phyloP scores from a whole-genome alignment of 2,329 filamentous ascomycete genomes.

The Raffaelea arxii region DNA sequence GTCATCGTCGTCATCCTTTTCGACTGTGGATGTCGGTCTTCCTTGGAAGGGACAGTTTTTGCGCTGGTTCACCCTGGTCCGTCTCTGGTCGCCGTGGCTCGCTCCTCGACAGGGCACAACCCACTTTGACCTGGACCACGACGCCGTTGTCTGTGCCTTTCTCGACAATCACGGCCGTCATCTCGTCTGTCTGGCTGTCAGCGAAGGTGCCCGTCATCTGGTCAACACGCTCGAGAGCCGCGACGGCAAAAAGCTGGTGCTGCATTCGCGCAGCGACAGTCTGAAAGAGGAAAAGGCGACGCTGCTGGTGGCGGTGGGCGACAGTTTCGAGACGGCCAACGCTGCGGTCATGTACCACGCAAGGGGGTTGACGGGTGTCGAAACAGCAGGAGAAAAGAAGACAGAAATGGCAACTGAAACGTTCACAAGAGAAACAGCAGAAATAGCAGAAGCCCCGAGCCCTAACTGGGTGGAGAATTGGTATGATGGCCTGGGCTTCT shows the following conservation, averaged over 20 bases:
- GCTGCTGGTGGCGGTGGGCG: conserved; percentile 61
- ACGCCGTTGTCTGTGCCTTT: conserved; percentile 71
- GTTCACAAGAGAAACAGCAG: conserved; percentile 22
- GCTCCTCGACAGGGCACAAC: conserved; percentile 73
- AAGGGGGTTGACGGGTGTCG: conserved; percentile 45
- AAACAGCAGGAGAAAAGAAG: background rate
- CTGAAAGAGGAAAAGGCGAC: conserved; percentile 41
- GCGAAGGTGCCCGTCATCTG: conserved; percentile 62
- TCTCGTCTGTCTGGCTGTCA: conserved; percentile 69
- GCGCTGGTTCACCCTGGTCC: conserved; percentile 74
- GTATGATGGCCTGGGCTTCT: conserved; percentile 90
- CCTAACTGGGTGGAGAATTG: conserved; percentile 68
- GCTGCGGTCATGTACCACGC: conserved; percentile 82
- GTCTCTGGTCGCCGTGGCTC: conserved; percentile 75
- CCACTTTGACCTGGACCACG: conserved; percentile 60
- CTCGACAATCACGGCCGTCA: conserved; percentile 61
- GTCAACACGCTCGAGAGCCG: conserved; percentile 60
- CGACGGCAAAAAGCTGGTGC: conserved; percentile 52
- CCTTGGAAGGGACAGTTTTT: conserved; percentile 34
- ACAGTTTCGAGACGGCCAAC: conserved; percentile 64
- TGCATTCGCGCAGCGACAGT: conserved; percentile 66
- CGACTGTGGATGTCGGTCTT: conserved; percentile 48
- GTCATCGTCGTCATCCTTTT: conserved; percentile 49
- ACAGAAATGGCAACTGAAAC: background rate
- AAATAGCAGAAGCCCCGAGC: conserved; percentile 36